These are phyloP conservation scores for Sphagnum contortum DNA, from an alignment of 225 moss, liverwort and hornwort species.

Conservation along the genomic window DNA sequence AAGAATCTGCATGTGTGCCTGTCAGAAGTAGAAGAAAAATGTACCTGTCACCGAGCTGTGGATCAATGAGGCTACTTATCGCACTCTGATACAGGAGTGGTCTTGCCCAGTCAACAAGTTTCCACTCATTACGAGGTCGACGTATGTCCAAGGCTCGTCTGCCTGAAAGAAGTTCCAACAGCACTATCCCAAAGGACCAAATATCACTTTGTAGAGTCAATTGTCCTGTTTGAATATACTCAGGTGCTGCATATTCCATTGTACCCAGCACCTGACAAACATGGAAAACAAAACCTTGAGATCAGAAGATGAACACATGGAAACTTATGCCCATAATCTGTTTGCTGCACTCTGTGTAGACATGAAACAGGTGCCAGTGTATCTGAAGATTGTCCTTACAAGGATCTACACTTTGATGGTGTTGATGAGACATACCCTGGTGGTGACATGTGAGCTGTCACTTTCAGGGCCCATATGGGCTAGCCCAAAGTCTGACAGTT, in stretches of 20 bases:
- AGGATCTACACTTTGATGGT: too few relatives aligned
- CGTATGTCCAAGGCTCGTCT: neutral
- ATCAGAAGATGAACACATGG: too few relatives aligned
- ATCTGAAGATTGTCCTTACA: too few relatives aligned
- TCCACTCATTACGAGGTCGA: neutral
- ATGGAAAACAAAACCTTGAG: too few relatives aligned
- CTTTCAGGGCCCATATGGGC: neutral
- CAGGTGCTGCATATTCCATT: neutral
- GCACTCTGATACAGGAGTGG: neutral
- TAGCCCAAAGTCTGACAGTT: neutral
- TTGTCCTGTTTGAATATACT: neutral
- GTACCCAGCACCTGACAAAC: neutral
- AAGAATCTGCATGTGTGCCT: too few relatives aligned
- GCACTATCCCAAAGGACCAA: neutral
- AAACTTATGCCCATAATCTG: too few relatives aligned
- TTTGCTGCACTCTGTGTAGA: too few relatives aligned
- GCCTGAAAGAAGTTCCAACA: neutral
- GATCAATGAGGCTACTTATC: neutral
- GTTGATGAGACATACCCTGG: neutral
- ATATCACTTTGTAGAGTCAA: neutral
- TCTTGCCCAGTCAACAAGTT: neutral
- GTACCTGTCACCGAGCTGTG: neutral
- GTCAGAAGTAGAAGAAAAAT: neutral
- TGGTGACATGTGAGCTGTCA: neutral
- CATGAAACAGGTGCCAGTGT: too few relatives aligned